Evolutionary conservation across 2,329 filamentous ascomycete species (phyloP).

Genomic region (Raffaelea deltoideospora): DNA sequence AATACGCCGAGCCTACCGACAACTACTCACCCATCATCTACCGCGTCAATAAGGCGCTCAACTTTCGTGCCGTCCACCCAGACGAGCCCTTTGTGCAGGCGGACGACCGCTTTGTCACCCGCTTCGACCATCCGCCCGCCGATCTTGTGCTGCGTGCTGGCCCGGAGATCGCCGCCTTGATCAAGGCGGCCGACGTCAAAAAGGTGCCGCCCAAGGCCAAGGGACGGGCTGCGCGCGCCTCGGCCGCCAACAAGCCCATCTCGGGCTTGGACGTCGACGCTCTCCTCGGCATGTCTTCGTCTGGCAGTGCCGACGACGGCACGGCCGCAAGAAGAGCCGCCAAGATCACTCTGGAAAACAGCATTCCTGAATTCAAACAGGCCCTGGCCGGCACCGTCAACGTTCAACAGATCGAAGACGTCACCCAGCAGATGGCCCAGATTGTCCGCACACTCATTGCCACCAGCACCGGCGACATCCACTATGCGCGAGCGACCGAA

Average conservation of each 20-base stretch:
- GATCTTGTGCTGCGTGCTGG: slow-evolving; percentile 45
- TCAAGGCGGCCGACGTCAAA: slow-evolving; percentile 63
- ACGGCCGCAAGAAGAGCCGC: slow-evolving; percentile 9
- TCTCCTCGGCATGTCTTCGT: slow-evolving; percentile 42
- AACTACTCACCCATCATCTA: slow-evolving; percentile 78
- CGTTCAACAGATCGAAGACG: slow-evolving; percentile 46
- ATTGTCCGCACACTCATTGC: slow-evolving; percentile 57
- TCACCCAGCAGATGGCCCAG: slow-evolving; percentile 56
- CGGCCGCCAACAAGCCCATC: slow-evolving; percentile 52
- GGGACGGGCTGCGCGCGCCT: slow-evolving; percentile 53
- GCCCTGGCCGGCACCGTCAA: slow-evolving; percentile 47
- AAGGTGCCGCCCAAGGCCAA: slow-evolving; percentile 73
- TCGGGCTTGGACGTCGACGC: slow-evolving; percentile 80
- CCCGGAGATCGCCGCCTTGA: slow-evolving; percentile 46
- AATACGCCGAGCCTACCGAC: slow-evolving; percentile 68
- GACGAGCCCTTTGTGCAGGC: slow-evolving; percentile 46
- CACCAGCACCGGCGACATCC: slow-evolving; percentile 58
- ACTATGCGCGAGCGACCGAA: slow-evolving; percentile 63
- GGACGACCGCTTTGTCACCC: slow-evolving; percentile 45
- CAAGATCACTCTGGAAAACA: slow-evolving; percentile 47
- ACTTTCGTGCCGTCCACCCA: slow-evolving; percentile 64
- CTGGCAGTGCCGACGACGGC: background rate
- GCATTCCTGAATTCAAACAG: slow-evolving; percentile 84
- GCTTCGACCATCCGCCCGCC: slow-evolving; percentile 58
- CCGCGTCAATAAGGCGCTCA: slow-evolving; percentile 72